Percentiles rank a stretch among this genome's conserved stretches.
Conservation (phyloP, 805 yeast species). For the Yamadazyma sp. region DNA sequence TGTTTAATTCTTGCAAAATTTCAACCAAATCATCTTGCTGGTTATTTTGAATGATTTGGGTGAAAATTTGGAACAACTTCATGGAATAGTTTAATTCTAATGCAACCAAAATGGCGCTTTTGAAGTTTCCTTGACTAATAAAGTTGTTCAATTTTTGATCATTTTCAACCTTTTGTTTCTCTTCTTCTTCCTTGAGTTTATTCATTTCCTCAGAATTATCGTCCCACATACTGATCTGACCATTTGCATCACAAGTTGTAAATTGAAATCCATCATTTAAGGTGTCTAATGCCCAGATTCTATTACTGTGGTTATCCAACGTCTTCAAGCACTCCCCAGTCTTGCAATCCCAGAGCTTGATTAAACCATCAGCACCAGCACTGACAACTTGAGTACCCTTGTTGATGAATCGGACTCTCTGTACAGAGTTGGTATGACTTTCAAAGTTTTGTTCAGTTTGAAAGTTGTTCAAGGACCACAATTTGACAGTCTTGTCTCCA, state of each 20-base stretch:
- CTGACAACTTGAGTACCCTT: slow-evolving; percentile 66
- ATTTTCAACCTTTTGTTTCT: slow-evolving; percentile 67
- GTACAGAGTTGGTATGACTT: slow-evolving; percentile 92
- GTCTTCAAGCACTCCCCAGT: slow-evolving; percentile 78
- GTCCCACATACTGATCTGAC: slow-evolving; percentile 83
- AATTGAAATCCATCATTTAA: slow-evolving; percentile 66
- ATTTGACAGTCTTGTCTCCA: slow-evolving; percentile 86
- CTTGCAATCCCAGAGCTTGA: slow-evolving; percentile 84
- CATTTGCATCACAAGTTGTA: slow-evolving; percentile 93
- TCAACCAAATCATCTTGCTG: slow-evolving; percentile 60
- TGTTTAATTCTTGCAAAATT: slow-evolving; percentile 55
- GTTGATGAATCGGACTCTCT: slow-evolving; percentile 71
- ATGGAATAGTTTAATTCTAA: slow-evolving; percentile 86
- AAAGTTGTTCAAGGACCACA: slow-evolving; percentile 84
- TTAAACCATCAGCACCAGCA: slow-evolving; percentile 92
- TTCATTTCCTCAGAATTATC: slow-evolving; percentile 80
- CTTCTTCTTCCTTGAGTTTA: slow-evolving; percentile 50
- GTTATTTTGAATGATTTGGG: slow-evolving; percentile 53
- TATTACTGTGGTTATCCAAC: slow-evolving; percentile 85
- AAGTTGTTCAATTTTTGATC: slow-evolving; percentile 84
- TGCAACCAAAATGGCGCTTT: slow-evolving; percentile 83
- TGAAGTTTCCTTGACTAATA: slow-evolving; percentile 75
- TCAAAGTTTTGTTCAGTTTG: slow-evolving; percentile 81
- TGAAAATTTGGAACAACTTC: slow-evolving; percentile 77
- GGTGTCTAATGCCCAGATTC: slow-evolving; percentile 87